Base-by-base conservation (phyloP, 192 early-diverging fungal genomes). In the Coemansia sp. region DNA sequence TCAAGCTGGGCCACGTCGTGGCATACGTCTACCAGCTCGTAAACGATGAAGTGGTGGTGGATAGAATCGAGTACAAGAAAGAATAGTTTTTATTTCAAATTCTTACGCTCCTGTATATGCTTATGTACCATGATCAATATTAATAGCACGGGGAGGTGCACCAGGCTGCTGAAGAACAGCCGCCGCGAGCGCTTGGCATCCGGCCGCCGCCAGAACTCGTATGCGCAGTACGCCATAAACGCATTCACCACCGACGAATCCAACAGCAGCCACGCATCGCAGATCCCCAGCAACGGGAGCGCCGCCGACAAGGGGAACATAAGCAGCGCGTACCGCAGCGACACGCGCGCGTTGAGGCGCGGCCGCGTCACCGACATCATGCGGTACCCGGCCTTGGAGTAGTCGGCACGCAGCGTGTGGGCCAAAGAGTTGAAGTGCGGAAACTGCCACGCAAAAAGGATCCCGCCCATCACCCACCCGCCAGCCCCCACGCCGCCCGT, bases 371-470 rank as follows among this genome's bases (percentile, higher is more conserved):
- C 94, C 2, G 89, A 87, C 91, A 94, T 95, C 97, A 99, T 99
- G 2, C 90, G 85, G 80, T 97, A 99, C 2, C 97, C 97, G 2
- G 97, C 97, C 74, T 97, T 97, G 9, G 93, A 90, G 79, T 99
- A 99, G 74, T 99, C 97, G 4, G 90, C 88, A 2, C 95, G 84
- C 51, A 99, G 83, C 59, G 94, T 95, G 91, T 94, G 95, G 16
- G 90, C 86, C 27, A 99, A 74, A 3, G 95, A 87, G 79, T 99
- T 99, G 73, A 99, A 99, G 73, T 99, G 97, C 33, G 97, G 97
- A 77, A 99, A 99, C 84, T 99, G 97, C 97, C 97, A 99, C 0
- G 94, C 91, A 78, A 93, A 99, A 44, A 99, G 79, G 2, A 94
- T 81, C 1, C 76, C 85, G 19, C 88, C 95, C 62, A 99, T 71